Evolutionary conservation across 805 yeast species (phyloP).

Genomic region (Ogataea saltuana): DNA sequence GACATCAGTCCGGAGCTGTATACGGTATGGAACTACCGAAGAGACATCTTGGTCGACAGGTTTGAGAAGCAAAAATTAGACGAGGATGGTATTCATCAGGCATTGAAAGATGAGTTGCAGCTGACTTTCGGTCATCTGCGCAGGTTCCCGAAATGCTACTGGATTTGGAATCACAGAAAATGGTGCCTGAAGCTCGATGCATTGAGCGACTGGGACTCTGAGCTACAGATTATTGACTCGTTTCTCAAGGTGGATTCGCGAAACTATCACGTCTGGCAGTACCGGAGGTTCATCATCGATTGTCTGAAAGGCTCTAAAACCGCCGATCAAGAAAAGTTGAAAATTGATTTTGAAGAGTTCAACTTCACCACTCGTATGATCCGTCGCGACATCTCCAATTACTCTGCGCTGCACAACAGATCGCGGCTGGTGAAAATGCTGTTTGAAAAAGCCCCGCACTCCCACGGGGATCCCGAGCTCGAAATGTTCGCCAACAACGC

Average conservation of each 20-base stretch:
- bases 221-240: constrained; percentile 66
- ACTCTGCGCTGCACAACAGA: constrained; percentile 95
- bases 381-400: constrained; percentile 83
- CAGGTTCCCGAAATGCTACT: constrained; percentile 82
- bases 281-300: constrained; percentile 70
- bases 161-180: constrained; percentile 93
- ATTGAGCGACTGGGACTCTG: constrained; percentile 64
- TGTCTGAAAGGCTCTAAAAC: constrained; percentile 25
- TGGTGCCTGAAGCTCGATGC: constrained; percentile 68
- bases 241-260: constrained; percentile 73
- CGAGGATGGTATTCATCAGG: constrained; percentile 24
- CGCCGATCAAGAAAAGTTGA: constrained; percentile 11
- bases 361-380: constrained; percentile 77
- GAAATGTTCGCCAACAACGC: constrained; percentile 19
- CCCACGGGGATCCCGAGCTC: constrained; percentile 17
- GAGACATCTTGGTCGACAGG: constrained; percentile 57
- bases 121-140: constrained; percentile 61
- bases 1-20: constrained; percentile 81
- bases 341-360: constrained; percentile 54
- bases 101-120: constrained; percentile 57
- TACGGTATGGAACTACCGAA: constrained; percentile 85
- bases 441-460: constrained; percentile 32
- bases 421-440: constrained; percentile 63
- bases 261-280: constrained; percentile 96
- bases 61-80: constrained; percentile 29